phyloP scores from a whole-genome alignment of 768 basidiomycete species.

The Trichaptum fuscoviolaceum region DNA sequence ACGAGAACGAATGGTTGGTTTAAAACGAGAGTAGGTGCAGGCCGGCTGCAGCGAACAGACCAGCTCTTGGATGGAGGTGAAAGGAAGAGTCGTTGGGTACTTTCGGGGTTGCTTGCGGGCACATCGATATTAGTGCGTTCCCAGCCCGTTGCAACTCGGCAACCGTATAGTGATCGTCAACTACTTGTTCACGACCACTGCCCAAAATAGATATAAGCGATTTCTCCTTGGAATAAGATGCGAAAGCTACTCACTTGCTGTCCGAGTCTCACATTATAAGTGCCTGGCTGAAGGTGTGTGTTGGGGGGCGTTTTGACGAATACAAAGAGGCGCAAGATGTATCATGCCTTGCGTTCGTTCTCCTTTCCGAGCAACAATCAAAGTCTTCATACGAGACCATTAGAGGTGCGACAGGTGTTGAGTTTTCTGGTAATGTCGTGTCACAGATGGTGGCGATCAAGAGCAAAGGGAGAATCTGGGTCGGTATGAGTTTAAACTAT shows the following conservation, averaged over 20 bases:
- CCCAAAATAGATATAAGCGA: not conserved
- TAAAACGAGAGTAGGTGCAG: conserved; percentile 46
- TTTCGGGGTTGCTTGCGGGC: not conserved
- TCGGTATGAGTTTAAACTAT: too few species aligned
- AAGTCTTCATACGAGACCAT: too few species aligned
- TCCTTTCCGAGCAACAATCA: too few species aligned
- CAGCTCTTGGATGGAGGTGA: conserved; percentile 20
- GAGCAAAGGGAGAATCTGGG: too few species aligned
- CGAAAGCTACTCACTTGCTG: not conserved
- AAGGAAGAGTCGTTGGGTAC: conserved; percentile 13
- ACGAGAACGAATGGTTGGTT: conserved; percentile 15
- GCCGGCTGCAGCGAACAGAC: conserved; percentile 32
- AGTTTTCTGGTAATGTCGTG: too few species aligned
- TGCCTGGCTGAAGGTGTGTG: not conserved
- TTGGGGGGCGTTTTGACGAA: too few species aligned
- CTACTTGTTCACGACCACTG: not conserved
- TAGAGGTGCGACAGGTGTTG: too few species aligned
- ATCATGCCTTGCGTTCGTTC: not conserved
- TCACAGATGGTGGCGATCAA: too few species aligned
- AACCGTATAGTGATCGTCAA: not conserved
- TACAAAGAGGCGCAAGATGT: not conserved
- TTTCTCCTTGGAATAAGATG: not conserved
- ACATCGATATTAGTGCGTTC: conserved; percentile 4
- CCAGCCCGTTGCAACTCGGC: conserved; percentile 4
- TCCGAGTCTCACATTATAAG: not conserved